Percentiles rank a stretch among this genome's conserved stretches.
Evolutionary conservation across 192 early-diverging fungal species (phyloP).

Genomic region (Coemansia sp.): DNA sequence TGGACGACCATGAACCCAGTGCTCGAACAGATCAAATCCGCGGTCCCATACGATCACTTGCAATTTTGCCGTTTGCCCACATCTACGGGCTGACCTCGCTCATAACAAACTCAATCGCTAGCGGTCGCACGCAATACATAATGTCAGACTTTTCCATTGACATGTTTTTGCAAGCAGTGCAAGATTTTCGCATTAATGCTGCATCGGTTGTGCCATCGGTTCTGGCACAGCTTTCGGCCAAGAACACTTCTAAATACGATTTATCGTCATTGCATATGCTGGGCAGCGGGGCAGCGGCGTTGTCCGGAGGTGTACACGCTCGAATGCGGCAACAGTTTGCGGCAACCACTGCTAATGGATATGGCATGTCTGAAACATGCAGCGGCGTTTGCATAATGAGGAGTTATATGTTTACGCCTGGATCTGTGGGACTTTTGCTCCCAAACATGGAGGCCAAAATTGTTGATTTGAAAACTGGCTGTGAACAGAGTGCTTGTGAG

Average conservation of each 20-base stretch:
- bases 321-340: conserved; percentile 32
- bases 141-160: conserved; percentile 69
- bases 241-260: conserved; percentile 68
- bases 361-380: conserved; percentile 61
- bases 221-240: conserved; percentile 62
- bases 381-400: conserved; percentile 20
- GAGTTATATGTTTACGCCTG: conserved; percentile 42
- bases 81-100: conserved; percentile 44
- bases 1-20: not conserved
- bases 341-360: conserved; percentile 61
- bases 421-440: conserved; percentile 67
- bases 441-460: conserved; percentile 73
- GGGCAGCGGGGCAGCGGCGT: conserved; percentile 77
- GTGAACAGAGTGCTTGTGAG: conserved; percentile 28
- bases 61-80: conserved; percentile 67
- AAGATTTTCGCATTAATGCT: conserved; percentile 61
- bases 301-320: conserved; percentile 69
- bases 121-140: conserved; percentile 53
- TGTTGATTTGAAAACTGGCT: conserved; percentile 61
- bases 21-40: not conserved
- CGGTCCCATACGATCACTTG: conserved; percentile 36
- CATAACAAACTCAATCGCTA: conserved; percentile 16
- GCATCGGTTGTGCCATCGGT: conserved; percentile 65
- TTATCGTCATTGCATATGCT: conserved; percentile 60
- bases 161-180: conserved; percentile 58